Evolutionary conservation across 305 asterid species (phyloP), one percentile per base, ranked within the genome.

Genomic region (Fraxinus paxiana): DNA sequence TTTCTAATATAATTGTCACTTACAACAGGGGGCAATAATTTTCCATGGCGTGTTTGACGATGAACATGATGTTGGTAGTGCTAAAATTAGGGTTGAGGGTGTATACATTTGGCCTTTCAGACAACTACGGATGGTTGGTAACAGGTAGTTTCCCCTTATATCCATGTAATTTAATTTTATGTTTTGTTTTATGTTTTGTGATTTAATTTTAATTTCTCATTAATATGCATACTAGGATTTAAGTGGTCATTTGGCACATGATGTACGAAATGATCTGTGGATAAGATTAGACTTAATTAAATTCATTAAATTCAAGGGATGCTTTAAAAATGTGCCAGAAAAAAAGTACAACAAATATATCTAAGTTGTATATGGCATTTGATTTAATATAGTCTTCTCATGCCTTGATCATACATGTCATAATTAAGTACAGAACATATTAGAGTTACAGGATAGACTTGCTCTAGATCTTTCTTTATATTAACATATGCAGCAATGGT

Each of bases 21-120:
- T 70, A 59, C 46, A 26, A 81, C 86, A 96, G 99, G 99, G 99
- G 76, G 85, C 92, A 34, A 88, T 96, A 82, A 92, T 93, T 84
- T 96, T 96, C 90, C 99, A 94, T 85, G 99, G 92, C 43, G 96
- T 92, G 81, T 92, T 93, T 84, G 96, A 93, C 82, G 90, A 92
- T 81, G 98, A 93, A 79, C 90, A 86, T 80, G 97, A 90, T 83
- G 91, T 79, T 81, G 92, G 87, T 4, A 92, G 94, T 77, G 92
- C 98, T 87, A 95, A 90, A 90, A 89, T 96, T 79, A 90, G 94
- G 85, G 95, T 96, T 61, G 98, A 93, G 88, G 99, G 99, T 77
- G 99, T 94, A 81, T 94, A 96, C 84, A 91, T 96, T 85, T 96
- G 99, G 99, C 99, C 99, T 83, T 96, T 96, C 92, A 92, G 97